Evolutionary conservation across 805 yeast species (phyloP).

Genomic region (Candida coquimbonensis): DNA sequence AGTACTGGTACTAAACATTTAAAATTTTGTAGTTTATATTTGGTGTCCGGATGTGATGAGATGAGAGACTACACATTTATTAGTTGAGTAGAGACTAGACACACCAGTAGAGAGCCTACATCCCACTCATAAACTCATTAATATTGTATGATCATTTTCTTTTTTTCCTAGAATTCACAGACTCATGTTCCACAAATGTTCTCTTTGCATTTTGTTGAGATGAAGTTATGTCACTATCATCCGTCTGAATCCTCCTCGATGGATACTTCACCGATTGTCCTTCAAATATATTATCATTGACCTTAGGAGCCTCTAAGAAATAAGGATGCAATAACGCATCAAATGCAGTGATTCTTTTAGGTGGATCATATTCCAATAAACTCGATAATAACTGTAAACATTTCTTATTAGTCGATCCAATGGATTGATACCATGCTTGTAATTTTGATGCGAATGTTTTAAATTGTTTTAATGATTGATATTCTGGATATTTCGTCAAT

Average conservation of each 20-base stretch:
- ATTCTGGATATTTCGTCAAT: slow-evolving; percentile 79
- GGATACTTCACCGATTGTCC: slow-evolving; percentile 74
- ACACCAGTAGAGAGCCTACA: no score
- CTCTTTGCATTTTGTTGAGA: slow-evolving; percentile 27
- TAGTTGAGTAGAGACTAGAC: not conserved
- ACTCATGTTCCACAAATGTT: slow-evolving; percentile 18
- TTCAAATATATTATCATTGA: slow-evolving; percentile 72
- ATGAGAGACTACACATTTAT: no score
- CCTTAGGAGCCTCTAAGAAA: slow-evolving; percentile 65
- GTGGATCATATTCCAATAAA: slow-evolving; percentile 78
- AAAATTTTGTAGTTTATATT: no score
- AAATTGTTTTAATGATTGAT: slow-evolving; percentile 49
- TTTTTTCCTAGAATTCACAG: slow-evolving; percentile 20
- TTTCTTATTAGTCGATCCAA: slow-evolving; percentile 65
- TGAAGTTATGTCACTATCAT: slow-evolving; percentile 68
- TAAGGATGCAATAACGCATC: slow-evolving; percentile 72
- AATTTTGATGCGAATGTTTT: slow-evolving; percentile 59
- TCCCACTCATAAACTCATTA: not conserved
- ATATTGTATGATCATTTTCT: slow-evolving; percentile 10
- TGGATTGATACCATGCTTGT: slow-evolving; percentile 78
- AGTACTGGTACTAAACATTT: no score
- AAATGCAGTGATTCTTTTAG: slow-evolving; percentile 68
- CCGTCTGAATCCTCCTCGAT: slow-evolving; percentile 75
- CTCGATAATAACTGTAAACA: slow-evolving; percentile 61
- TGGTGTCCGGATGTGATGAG: slow-evolving; percentile 2